A percentile compares a stretch with the other conserved stretches of the same genome.
These are phyloP conservation scores for Begonia fuchsioides DNA, from an alignment of 306 rosid genomes.

Conservation along the genomic window DNA sequence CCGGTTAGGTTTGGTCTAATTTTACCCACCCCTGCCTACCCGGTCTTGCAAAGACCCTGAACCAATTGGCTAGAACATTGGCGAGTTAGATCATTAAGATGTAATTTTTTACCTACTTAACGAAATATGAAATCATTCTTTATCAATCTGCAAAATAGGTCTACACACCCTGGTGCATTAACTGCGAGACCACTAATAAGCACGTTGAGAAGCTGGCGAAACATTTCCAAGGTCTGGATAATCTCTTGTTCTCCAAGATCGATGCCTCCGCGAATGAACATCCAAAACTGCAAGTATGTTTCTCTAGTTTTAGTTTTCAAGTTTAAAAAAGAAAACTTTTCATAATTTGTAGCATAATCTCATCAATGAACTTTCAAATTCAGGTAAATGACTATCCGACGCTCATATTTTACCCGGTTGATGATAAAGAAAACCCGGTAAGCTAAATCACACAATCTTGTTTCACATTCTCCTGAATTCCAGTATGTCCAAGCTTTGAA, in stretches of 20 bases:
- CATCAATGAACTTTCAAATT: no score
- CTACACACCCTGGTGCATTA: constrained; percentile 79
- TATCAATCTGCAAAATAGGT: constrained; percentile 38
- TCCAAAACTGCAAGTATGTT: constrained; percentile 64
- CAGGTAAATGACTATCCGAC: constrained; percentile 76
- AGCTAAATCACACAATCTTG: constrained; percentile 5
- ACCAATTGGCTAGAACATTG: no score
- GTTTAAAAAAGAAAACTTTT: no score
- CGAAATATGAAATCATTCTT: background rate
- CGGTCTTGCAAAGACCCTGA: no score
- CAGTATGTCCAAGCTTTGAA: background rate
- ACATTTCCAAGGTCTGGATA: constrained; percentile 64
- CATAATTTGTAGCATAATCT: no score
- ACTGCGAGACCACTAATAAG: constrained; percentile 65
- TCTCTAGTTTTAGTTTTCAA: no score
- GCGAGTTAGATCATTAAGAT: no score
- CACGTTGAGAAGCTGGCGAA: constrained; percentile 79
- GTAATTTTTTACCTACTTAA: no score
- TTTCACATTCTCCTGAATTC: no score
- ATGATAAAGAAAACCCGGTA: constrained; percentile 71
- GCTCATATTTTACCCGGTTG: constrained; percentile 44
- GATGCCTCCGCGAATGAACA: constrained; percentile 82
- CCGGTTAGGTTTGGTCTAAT: no score
- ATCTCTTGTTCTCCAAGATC: constrained; percentile 48
- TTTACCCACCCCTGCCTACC: no score